Percentiles rank a stretch among this genome's conserved stretches.
phyloP scores from a whole-genome alignment of 176 grass and related monocot genomes.

The Coix lacrymajobi region DNA sequence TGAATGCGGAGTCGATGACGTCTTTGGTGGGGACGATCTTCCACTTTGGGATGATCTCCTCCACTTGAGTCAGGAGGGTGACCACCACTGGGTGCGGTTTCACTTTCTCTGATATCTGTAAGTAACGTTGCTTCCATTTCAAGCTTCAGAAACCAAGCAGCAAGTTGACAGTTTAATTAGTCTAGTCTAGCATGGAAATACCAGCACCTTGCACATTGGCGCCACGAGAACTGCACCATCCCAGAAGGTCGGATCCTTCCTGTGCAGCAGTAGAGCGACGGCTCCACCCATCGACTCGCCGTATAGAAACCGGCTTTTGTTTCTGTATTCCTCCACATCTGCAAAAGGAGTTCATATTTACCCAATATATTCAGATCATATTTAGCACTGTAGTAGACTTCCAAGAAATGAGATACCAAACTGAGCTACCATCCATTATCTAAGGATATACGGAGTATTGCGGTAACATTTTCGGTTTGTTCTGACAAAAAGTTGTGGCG shows the following conservation, averaged over 20 bases:
- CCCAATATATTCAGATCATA: not conserved
- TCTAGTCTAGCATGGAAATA: too few relatives aligned
- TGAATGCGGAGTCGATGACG: conserved; percentile 80
- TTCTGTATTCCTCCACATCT: conserved; percentile 56
- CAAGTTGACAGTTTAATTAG: not conserved
- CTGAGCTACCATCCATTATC: not conserved
- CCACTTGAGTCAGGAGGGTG: conserved; percentile 62
- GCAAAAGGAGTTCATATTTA: not conserved
- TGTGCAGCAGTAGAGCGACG: conserved; percentile 61
- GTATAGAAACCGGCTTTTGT: conserved; percentile 78
- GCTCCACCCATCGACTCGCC: conserved; percentile 96
- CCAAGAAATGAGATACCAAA: not conserved
- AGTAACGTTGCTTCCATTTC: not conserved
- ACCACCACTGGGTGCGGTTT: conserved; percentile 73
- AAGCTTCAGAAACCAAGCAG: not conserved
- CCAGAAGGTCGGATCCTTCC: conserved; percentile 77
- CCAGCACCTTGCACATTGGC: conserved; percentile 95
- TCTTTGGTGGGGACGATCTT: conserved; percentile 92
- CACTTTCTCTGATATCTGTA: conserved; percentile 86
- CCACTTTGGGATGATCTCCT: conserved; percentile 94
- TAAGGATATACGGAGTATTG: not conserved
- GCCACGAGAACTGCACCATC: conserved; percentile 74
- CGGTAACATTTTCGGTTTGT: not conserved
- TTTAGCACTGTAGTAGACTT: not conserved
- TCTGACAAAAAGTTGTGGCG: not conserved